Evolutionary conservation across 2,329 filamentous ascomycete species (phyloP).

Genomic region (Penicillium sumatraense): DNA sequence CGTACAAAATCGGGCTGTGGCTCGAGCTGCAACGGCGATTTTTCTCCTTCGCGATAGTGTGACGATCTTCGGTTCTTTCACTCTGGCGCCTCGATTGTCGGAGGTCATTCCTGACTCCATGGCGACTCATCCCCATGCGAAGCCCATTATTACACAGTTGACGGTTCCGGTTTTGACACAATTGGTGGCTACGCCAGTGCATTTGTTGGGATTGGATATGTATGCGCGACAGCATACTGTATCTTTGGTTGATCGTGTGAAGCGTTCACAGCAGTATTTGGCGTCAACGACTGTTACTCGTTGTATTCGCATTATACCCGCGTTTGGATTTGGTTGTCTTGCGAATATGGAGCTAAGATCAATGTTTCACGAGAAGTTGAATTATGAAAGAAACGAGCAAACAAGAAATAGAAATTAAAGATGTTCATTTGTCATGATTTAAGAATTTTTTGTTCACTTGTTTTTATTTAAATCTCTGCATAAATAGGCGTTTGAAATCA

Average conservation of each 20-base stretch:
- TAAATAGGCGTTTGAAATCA: neutral
- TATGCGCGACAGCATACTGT: constrained; percentile 62
- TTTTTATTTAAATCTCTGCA: neutral
- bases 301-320: constrained; percentile 80
- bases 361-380: constrained; percentile 24
- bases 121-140: constrained; percentile 25
- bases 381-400: neutral
- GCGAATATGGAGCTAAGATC: constrained; percentile 63
- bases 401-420: neutral
- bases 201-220: constrained; percentile 81
- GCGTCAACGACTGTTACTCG: constrained; percentile 69
- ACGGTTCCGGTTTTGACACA: constrained; percentile 77
- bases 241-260: constrained; percentile 60
- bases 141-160: constrained; percentile 64
- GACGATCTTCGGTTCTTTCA: constrained; percentile 69
- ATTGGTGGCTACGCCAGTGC: constrained; percentile 77
- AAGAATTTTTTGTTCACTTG: neutral
- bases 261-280: constrained; percentile 70
- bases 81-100: constrained; percentile 29
- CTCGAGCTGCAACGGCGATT: constrained; percentile 48
- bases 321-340: constrained; percentile 83
- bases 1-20: constrained; percentile 16
- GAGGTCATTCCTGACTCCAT: constrained; percentile 27
- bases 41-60: constrained; percentile 80
- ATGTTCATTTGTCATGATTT: neutral